Conservation (phyloP, 2,329 filamentous ascomycete species). For the Albophoma yamanashiensis region DNA sequence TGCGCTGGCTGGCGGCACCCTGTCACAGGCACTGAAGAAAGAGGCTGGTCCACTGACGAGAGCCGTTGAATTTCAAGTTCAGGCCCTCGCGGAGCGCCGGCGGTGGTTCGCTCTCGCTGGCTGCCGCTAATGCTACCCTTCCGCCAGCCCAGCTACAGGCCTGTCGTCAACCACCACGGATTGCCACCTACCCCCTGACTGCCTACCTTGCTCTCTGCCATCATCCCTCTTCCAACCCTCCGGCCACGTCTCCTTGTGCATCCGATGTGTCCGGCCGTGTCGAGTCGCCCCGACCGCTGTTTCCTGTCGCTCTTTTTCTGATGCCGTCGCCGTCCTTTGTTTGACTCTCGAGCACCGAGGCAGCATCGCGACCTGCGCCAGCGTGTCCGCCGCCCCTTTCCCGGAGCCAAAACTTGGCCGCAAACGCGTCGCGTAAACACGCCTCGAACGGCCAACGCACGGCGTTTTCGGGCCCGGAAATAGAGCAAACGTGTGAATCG, state of each 20-base stretch:
- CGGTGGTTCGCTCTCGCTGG: not conserved
- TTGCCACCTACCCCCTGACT: not conserved
- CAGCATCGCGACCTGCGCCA: not conserved
- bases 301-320: constrained; percentile 14
- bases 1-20: not conserved
- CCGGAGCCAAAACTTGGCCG: not conserved
- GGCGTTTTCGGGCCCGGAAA: constrained; percentile 3
- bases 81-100: not conserved
- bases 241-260: not conserved
- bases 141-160: not conserved
- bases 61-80: not conserved
- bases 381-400: not conserved
- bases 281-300: constrained; percentile 10
- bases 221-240: not conserved
- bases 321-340: constrained; percentile 14
- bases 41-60: not conserved
- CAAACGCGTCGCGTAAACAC: constrained; percentile 21
- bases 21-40: not conserved
- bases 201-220: not conserved
- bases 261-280: constrained; percentile 22
- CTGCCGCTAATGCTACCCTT: not conserved
- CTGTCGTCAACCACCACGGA: not conserved
- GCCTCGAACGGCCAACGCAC: constrained; percentile 4
- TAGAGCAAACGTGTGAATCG: constrained; percentile 7
- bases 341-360: constrained; percentile 12